A percentile compares a stretch with the other conserved stretches of the same genome.
phyloP scores from a whole-genome alignment of 192 early-diverging fungal species.

The Geranomyces variabilis region DNA sequence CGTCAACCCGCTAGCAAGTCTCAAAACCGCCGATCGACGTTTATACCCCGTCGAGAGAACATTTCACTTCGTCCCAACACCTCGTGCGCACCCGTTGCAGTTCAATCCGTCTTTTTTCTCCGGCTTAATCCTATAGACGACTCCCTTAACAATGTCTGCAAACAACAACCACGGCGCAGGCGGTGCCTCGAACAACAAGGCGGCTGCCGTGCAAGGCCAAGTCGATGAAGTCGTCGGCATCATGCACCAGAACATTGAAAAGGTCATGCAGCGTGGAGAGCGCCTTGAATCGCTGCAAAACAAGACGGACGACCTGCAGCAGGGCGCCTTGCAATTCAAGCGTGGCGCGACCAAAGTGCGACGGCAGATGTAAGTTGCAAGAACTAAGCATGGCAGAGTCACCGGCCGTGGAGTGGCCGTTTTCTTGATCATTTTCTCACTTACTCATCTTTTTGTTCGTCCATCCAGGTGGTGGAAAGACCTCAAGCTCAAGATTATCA shows the following conservation, averaged over 20 bases:
- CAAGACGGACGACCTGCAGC: constrained; percentile 79
- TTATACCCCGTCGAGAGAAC: no score
- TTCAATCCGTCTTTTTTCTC: no score
- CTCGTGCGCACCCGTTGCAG: no score
- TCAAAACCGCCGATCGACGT: no score
- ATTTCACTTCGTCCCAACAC: no score
- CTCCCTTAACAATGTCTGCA: neutral
- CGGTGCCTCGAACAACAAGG: constrained; percentile 15
- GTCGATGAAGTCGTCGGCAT: constrained; percentile 90
- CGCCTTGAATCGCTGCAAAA: constrained; percentile 76
- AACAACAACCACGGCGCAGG: neutral
- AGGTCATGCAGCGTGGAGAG: constrained; percentile 84
- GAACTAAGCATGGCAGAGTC: no score
- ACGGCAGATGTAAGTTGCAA: constrained; percentile 73
- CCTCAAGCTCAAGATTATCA: constrained; percentile 90
- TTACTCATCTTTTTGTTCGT: neutral
- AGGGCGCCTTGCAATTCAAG: constrained; percentile 74
- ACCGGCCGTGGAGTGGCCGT: neutral
- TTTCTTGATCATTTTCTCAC: neutral
- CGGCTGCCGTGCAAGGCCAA: constrained; percentile 49
- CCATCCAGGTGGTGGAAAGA: constrained; percentile 89
- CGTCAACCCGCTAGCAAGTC: no score
- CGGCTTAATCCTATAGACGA: no score
- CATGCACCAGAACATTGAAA: constrained; percentile 90
- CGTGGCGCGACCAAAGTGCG: constrained; percentile 75